Evolutionary conservation across 331 rosid species (phyloP), one percentile per base, ranked within the genome.

Genomic region (Stylosanthes scabra): DNA sequence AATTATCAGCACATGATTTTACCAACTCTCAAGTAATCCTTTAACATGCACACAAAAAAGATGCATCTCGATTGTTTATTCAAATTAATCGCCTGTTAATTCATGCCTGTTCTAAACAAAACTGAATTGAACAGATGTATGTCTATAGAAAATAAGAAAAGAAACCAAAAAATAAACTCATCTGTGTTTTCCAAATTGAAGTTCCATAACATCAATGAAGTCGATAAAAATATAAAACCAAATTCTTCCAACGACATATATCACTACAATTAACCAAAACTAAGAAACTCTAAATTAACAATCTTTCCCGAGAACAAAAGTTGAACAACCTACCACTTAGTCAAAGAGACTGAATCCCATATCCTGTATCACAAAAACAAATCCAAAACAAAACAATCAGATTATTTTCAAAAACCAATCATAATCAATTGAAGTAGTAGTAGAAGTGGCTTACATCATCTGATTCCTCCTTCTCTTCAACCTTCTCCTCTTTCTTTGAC

Each of bases 331-430:
- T n/a, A 52, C 49, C 66, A 57, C 76, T 73, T 81, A 90, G 68
- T 88, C 96, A 44, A 90, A 90, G 46, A 90, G 91, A 78, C 93
- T 83, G 88, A 90, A 86, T 10, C 86, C 87, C 88, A 84, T 74
- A 16, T 86, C 90, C 93, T 90, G 93, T 89, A 75, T 70, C 57
- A 14, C 59, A 62, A 61, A 20, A 20, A 72, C 41, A 49, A 71
- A 67, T 3, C 29, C 20, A 68, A 11, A 12, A 13, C 25, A 11
- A 74, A 27, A 55, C 34, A 15, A 44, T 71, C 10, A 84, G 71
- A 16, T 3, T 14, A 52, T 11, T 3, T 11, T 16, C 28, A 39
- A 14, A 50, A 50, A 13, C 25, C 25, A 0, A 47, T 47, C 1
- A 12, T 10, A 47, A 47, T n/a, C 11, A 47, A 47, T 47, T n/a